Evolutionary conservation across 306 rosid species (phyloP).

Genomic region (Ormosia emarginata): DNA sequence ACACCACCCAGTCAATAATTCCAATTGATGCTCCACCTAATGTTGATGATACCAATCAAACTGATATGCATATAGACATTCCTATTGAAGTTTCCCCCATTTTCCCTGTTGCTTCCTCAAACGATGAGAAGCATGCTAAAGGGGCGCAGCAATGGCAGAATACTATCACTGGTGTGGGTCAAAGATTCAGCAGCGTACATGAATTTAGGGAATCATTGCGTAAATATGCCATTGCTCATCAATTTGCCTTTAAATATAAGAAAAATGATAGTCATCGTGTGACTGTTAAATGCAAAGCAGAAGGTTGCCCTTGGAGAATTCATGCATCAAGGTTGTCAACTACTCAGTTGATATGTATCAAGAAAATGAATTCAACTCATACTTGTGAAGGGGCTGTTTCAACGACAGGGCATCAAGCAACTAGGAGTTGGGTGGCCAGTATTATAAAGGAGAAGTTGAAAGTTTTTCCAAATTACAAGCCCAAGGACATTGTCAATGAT

Average conservation of each 20-base stretch:
- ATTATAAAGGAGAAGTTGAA: constrained; percentile 90
- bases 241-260: constrained; percentile 91
- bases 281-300: constrained; percentile 98
- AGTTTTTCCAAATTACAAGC: constrained; percentile 84
- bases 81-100: constrained; percentile 45
- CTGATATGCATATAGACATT: constrained; percentile 43
- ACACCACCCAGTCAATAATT: constrained; percentile 36
- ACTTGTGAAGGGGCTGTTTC: constrained; percentile 83
- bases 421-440: constrained; percentile 98
- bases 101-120: constrained; percentile 37
- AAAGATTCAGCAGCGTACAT: constrained; percentile 82
- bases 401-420: constrained; percentile 97
- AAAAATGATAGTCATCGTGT: constrained; percentile 98
- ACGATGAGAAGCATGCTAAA: constrained; percentile 63
- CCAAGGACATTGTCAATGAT: constrained; percentile 94
- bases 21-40: constrained; percentile 42
- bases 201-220: constrained; percentile 94
- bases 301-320: constrained; percentile 97
- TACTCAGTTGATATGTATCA: constrained; percentile 91
- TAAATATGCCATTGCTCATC: constrained; percentile 95
- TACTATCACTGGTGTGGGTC: constrained; percentile 91
- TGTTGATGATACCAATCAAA: constrained; percentile 52
- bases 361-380: constrained; percentile 86
- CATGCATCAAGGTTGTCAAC: constrained; percentile 96
- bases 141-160: constrained; percentile 96